Conservation (phyloP, 2,329 filamentous ascomycete genomes). For the Colletotrichum gloeosporioides region DNA sequence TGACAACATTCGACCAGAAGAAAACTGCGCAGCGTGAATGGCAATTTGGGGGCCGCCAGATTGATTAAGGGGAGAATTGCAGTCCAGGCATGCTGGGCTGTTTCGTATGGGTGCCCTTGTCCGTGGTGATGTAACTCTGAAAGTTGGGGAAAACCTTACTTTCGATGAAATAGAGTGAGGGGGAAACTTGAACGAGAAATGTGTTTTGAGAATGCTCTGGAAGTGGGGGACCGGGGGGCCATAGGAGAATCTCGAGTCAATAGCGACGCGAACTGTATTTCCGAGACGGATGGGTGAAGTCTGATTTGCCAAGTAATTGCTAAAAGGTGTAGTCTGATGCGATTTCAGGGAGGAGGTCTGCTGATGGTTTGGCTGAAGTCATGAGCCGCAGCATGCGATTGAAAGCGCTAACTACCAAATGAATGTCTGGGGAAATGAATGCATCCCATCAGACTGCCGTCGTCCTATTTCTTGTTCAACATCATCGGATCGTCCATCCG, state of each 20-base stretch:
- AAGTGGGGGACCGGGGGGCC: not conserved
- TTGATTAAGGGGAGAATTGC: constrained; percentile 13
- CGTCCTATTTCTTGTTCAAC: not conserved
- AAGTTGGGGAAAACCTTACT: not conserved
- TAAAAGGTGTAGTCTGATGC: not conserved
- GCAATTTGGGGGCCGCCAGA: not conserved
- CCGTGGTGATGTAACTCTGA: not conserved
- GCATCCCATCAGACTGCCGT: not conserved
- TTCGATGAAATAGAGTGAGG: not conserved
- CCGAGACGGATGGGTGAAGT: not conserved
- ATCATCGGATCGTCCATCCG: not conserved
- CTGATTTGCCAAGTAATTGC: not conserved
- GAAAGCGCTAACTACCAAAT: not conserved
- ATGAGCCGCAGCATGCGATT: not conserved
- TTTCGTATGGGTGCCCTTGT: not conserved
- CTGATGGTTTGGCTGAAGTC: not conserved
- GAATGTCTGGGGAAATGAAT: not conserved
- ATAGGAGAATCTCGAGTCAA: not conserved
- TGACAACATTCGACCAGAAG: not conserved
- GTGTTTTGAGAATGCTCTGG: not conserved
- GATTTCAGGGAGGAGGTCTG: not conserved
- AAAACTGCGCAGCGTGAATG: not conserved
- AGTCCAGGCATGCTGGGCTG: not conserved
- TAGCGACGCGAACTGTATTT: not conserved
- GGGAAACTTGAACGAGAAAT: not conserved